Conservation (phyloP, 257 asterid species). For the Solanum sparsipilum region DNA sequence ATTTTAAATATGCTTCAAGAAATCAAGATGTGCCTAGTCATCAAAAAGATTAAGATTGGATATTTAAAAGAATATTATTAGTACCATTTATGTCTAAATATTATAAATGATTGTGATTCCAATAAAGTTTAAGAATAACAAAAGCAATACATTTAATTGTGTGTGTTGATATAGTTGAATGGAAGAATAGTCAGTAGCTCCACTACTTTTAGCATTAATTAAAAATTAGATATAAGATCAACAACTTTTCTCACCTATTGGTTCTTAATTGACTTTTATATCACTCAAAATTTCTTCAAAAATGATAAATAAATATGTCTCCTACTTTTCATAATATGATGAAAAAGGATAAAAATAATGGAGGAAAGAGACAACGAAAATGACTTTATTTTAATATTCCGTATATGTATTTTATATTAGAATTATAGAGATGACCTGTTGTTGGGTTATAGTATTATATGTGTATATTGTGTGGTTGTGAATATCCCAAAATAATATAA, state of each 20-base stretch:
- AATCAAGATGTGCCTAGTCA: not conserved
- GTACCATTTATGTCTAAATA: not conserved
- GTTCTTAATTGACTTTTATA: not conserved
- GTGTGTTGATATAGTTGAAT: not conserved
- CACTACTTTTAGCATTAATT: not conserved
- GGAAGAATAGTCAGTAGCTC: not conserved
- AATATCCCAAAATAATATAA: not conserved
- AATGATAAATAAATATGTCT: not conserved
- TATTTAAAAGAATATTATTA: not conserved
- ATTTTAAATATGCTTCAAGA: not conserved
- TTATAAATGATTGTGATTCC: not conserved
- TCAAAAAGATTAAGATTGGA: not conserved
- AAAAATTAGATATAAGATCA: not conserved
- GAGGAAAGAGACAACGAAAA: not conserved
- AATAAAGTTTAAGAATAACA: not conserved
- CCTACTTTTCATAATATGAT: not conserved
- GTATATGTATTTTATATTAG: not conserved
- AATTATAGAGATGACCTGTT: not conserved
- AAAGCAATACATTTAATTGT: not conserved
- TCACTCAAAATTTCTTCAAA: not conserved
- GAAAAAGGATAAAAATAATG: not conserved
- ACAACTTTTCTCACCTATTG: not conserved
- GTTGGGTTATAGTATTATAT: not conserved
- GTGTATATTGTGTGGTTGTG: not conserved
- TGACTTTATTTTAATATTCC: not conserved